Evolutionary conservation across 768 basidiomycete species (phyloP), one percentile per base, ranked within the genome.

Genomic region (Megacollybia marginata): DNA sequence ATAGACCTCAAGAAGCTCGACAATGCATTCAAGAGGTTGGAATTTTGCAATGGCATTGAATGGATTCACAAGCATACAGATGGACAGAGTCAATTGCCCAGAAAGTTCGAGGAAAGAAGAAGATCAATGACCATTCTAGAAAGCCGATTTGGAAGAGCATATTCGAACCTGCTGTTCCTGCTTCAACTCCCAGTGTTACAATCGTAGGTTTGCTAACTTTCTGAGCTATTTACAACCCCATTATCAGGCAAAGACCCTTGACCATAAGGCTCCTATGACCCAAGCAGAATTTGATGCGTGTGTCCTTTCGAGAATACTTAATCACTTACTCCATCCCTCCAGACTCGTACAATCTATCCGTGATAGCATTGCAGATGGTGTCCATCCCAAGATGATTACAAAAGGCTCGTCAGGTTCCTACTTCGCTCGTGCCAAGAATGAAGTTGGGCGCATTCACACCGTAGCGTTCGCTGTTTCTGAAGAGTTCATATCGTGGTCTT

Each of bases 331-430:
- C 2, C 38, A 40, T 28, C 51, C 31, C 48, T 56, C 53, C 44
- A 60, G 54, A 18, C 16, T 59, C n/a, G 79, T 79, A 13, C 72
- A 82, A 58, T 79, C 80, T 31, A 81, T 89, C 13, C 79, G 76
- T 59, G 72, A 65, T 51, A 86, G 88, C 12, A 87, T 94, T 54
- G 52, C 69, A 6, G 85, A 83, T 19, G 90, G 89, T 11, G 76
- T 90, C 40, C 90, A 94, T 57, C 92, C 92, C 9, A 90, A 92
- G 64, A 88, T 94, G 80, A 94, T 94, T 46, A 66, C 79, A 5
- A 92, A 92, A 59, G 92, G 92, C 10, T 91, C 88, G 2, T 89
- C 86, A 5, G 92, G 92, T 0, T 90, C 88, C 43, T 95, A 95
- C 66, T 94, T 94, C 65, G 90, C 88, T n/a, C 80, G 88, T 50